phyloP scores from a whole-genome alignment of 73 alveolate genomes.

The Paramecium tetraurelia region DNA sequence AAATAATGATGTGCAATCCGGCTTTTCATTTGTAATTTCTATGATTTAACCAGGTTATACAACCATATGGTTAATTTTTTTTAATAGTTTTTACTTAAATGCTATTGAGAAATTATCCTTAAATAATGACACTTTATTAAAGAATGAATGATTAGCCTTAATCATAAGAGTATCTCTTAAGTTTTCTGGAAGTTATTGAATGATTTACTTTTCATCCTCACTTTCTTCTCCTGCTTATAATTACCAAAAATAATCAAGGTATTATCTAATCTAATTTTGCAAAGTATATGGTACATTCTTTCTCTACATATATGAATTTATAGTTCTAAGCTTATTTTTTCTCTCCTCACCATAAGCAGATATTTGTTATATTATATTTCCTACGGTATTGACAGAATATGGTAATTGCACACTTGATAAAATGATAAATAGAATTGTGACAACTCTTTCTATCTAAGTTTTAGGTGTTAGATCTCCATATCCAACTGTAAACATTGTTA shows the following conservation, averaged over 20 bases:
- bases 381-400: slow-evolving; percentile 75
- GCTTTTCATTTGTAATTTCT: neutral
- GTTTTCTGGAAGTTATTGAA: neutral
- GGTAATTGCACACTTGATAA: slow-evolving; percentile 82
- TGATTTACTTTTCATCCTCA: slow-evolving; percentile 7
- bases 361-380: slow-evolving; percentile 52
- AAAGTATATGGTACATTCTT: slow-evolving; percentile 64
- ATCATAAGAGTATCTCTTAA: neutral
- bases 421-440: slow-evolving; percentile 65
- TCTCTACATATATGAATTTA: slow-evolving; percentile 61
- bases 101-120: neutral
- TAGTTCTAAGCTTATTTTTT: slow-evolving; percentile 62
- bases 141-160: neutral
- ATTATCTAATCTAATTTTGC: slow-evolving; percentile 63
- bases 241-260: slow-evolving; percentile 70
- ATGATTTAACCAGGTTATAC: neutral
- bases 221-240: neutral
- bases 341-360: slow-evolving; percentile 64
- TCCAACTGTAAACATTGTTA: slow-evolving; percentile 79
- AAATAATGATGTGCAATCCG: neutral
- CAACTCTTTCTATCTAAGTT: slow-evolving; percentile 55
- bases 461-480: slow-evolving; percentile 74
- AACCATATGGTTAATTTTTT: neutral
- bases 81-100: neutral
- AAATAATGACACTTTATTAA: slow-evolving; percentile 9